phyloP scores from a whole-genome alignment of 768 basidiomycete species.

The Tephrocybe rancida region DNA sequence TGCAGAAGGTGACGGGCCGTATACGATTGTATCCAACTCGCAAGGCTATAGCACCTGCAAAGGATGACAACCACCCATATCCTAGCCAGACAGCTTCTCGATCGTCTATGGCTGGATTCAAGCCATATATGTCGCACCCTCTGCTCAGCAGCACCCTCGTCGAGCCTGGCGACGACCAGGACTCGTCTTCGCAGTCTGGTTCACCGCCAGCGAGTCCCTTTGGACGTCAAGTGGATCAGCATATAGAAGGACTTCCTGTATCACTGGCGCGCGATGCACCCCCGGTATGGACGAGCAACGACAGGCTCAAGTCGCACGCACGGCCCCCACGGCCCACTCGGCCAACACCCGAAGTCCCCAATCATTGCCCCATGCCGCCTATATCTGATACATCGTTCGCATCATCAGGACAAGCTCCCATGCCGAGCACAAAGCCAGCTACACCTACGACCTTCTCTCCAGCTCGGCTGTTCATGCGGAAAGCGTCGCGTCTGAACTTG shows the following conservation, averaged over 20 bases:
- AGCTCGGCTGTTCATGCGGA: constrained; percentile 11
- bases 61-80: constrained; percentile 23
- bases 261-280: not conserved
- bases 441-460: constrained; percentile 1
- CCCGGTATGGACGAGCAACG: not conserved
- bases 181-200: constrained; percentile 20
- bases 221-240: constrained; percentile 3
- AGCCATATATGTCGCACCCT: constrained; percentile 52
- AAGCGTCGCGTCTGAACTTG: constrained; percentile 9
- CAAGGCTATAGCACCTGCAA: not conserved
- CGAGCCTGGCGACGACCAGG: constrained; percentile 24
- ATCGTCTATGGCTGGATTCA: constrained; percentile 23
- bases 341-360: not conserved
- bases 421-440: not conserved
- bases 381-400: not conserved
- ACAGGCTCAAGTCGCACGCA: not conserved
- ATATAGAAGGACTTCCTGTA: not conserved
- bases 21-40: constrained; percentile 25
- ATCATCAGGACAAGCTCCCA: not conserved
- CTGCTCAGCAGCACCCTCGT: constrained; percentile 27
- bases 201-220: constrained; percentile 12
- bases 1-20: constrained; percentile 40
- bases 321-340: not conserved
- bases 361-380: not conserved
- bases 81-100: constrained; percentile 27